Base-by-base conservation (phyloP, 2,329 filamentous ascomycete genomes). In the Curvularia sp. region DNA sequence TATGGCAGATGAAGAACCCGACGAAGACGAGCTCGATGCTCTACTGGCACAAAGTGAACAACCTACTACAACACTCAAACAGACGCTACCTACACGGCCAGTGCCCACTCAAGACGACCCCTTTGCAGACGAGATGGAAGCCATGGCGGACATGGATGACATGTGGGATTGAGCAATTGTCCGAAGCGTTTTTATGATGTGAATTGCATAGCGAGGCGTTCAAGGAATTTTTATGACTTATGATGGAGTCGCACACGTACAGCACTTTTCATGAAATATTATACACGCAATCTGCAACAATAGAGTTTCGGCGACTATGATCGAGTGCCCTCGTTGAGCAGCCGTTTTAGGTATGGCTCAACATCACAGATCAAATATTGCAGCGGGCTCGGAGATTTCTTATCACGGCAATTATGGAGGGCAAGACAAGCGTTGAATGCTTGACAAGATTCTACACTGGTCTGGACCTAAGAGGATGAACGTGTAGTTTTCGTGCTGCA, bases 1-100 rank as follows among this genome's bases (percentile, higher is more conserved):
- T n/a, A 38, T 49, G 48, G 48, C 24, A 10, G 50, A 42, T n/a
- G 69, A 63, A 13, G 78, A 80, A 38, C 77, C 85, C 12, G 83
- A 86, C 55, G 78, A 78, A 35, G 78, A 83, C 60, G 82, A 84
- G 52, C 70, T 87, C 20, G 85, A 87, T 64, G 81, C 81, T 30
- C 73, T 87, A 28, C 76, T 88, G 52, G 82, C 80, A 30, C 84
- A 85, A 60, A 79, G 81, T 54, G 66, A 55, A 51, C 55, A 55
- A n/a, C 38, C 57, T 8, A 55, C 48, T 30, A 33, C 44, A 30
- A 52, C 56, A 48, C 26, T 58, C 48, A 41, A 60, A 49, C 63
- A 50, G 18, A 53, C 56, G 30, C 42, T 65, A 1, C 60, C 58
- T 39, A 54, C 55, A 22, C 63, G 55, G 15, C 54, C 62, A 24